Evolutionary conservation across 148 eudicot genomes (phyloP).

Genomic region (Polygonum maritimum): DNA sequence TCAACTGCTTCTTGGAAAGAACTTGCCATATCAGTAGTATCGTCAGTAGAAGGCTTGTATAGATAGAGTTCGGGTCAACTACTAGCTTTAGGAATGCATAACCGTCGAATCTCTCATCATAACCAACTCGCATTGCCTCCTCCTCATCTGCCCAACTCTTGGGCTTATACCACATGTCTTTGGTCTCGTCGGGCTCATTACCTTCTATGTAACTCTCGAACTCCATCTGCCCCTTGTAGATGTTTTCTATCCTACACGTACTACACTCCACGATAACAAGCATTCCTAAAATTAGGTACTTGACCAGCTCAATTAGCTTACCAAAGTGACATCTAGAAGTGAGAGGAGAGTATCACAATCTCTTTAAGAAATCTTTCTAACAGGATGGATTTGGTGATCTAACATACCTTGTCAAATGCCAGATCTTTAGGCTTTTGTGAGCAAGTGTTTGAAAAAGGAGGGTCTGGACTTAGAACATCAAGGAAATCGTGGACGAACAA

Average conservation of each 20-base stretch:
- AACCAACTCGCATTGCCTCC: neutral
- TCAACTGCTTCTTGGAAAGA: neutral
- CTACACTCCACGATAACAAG: too few relatives aligned
- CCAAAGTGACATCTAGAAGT: neutral
- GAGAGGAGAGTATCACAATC: neutral
- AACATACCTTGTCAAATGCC: too few relatives aligned
- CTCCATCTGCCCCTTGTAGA: neutral
- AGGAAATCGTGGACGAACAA: neutral
- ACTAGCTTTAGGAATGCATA: neutral
- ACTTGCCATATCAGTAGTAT: too few relatives aligned
- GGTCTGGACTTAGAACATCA: neutral
- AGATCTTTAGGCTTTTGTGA: too few relatives aligned
- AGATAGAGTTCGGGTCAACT: neutral
- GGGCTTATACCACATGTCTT: neutral
- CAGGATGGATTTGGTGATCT: too few relatives aligned
- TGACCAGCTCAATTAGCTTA: neutral
- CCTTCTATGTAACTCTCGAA: neutral
- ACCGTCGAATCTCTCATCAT: neutral
- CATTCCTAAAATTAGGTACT: too few relatives aligned
- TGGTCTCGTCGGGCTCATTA: too few relatives aligned
- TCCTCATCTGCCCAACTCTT: neutral
- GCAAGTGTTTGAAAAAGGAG: neutral
- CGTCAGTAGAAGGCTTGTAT: too few relatives aligned
- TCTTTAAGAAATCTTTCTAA: too few relatives aligned
- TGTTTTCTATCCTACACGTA: neutral